Conservation (phyloP, 371 early-diverging fungal genomes). For the Rhizomucor miehei region DNA sequence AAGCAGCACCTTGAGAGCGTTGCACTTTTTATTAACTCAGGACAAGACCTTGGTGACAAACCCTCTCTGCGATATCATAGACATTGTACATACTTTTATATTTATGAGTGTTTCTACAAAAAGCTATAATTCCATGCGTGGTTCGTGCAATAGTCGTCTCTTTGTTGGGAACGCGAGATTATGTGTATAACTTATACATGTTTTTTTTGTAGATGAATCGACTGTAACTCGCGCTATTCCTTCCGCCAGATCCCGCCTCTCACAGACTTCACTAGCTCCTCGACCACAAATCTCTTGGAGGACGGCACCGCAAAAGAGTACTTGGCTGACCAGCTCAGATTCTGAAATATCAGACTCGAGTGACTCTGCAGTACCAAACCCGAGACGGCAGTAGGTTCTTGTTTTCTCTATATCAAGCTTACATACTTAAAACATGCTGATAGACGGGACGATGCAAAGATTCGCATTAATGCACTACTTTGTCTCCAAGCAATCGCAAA, state of each 20-base stretch:
- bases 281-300: constrained; percentile 23
- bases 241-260: background rate
- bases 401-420: no score
- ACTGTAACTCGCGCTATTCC: constrained; percentile 1
- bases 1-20: constrained; percentile 47
- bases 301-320: background rate
- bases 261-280: constrained; percentile 1
- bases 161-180: no score
- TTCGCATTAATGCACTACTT: constrained; percentile 57
- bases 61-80: constrained; percentile 44
- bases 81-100: constrained; percentile 45
- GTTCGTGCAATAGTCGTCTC: no score
- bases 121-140: constrained; percentile 16
- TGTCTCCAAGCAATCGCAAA: constrained; percentile 55
- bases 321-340: constrained; percentile 48
- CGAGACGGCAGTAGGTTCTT: constrained; percentile 20
- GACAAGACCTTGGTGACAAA: constrained; percentile 41
- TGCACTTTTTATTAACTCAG: constrained; percentile 45
- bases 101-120: constrained; percentile 40
- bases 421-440: no score
- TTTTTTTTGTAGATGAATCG: background rate
- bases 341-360: constrained; percentile 63
- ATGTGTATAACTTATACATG: background rate
- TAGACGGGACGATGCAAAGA: constrained; percentile 49
- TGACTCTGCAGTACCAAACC: constrained; percentile 24